A percentile compares a stretch with the other conserved stretches of the same genome.
Evolutionary conservation across 805 yeast species (phyloP).

Genomic region (Saturnispora zaruensis): DNA sequence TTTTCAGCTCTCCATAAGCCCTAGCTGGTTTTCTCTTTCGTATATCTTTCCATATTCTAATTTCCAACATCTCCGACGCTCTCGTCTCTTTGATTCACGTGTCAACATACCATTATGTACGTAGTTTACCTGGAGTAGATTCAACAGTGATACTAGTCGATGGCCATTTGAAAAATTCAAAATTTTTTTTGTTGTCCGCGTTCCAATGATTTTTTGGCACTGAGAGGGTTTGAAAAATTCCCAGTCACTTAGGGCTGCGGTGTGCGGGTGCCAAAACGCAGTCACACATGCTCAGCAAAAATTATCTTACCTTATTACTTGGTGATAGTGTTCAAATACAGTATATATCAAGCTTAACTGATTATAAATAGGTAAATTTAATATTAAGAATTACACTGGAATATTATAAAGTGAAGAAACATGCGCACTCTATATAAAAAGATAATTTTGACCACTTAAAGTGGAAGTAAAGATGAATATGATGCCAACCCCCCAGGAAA

Average conservation of each 20-base stretch:
- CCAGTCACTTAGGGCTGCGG: constrained; percentile 3
- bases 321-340: too few species aligned
- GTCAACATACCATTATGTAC: constrained; percentile 5
- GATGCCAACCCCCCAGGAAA: not conserved
- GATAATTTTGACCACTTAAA: not conserved
- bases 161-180: constrained; percentile 4
- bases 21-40: not conserved
- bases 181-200: not conserved
- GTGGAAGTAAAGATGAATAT: not conserved
- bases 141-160: not conserved
- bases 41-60: not conserved
- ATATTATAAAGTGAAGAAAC: not conserved
- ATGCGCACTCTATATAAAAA: not conserved
- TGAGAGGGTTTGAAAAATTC: not conserved
- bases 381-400: not conserved
- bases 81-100: not conserved
- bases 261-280: constrained; percentile 2
- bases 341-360: too few species aligned
- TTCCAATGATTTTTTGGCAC: not conserved
- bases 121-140: constrained; percentile 6
- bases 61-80: not conserved
- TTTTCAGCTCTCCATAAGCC: not conserved
- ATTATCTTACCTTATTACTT: not conserved
- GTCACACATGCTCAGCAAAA: constrained; percentile 1
- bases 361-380: too few species aligned